These are phyloP conservation scores for Fusarium pseudograminearum DNA, from an alignment of 2,329 filamentous ascomycete species.

Conservation along the genomic window DNA sequence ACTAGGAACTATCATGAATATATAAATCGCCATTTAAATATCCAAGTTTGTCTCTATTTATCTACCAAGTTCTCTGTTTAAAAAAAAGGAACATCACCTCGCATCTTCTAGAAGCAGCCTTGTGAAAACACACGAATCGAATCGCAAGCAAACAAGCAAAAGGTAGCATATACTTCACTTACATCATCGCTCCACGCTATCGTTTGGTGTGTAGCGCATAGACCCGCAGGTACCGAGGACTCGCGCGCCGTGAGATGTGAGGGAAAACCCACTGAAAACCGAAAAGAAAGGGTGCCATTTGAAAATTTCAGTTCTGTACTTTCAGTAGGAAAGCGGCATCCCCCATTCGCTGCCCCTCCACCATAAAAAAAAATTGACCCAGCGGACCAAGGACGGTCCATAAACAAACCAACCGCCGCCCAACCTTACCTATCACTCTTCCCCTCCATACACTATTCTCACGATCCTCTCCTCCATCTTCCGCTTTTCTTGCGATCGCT, in stretches of 20 bases:
- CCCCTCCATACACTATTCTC: slow-evolving; percentile 34
- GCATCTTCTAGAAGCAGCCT: slow-evolving; percentile 35
- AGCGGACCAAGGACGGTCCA: slow-evolving; percentile 24
- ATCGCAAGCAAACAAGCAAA: neutral
- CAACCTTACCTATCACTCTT: slow-evolving; percentile 23
- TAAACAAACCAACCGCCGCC: slow-evolving; percentile 38
- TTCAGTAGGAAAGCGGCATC: slow-evolving; percentile 28
- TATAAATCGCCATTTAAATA: slow-evolving; percentile 2
- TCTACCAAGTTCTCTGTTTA: neutral
- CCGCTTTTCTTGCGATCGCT: slow-evolving; percentile 35
- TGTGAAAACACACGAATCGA: slow-evolving; percentile 3
- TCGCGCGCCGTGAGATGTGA: slow-evolving; percentile 6
- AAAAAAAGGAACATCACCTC: neutral
- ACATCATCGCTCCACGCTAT: slow-evolving; percentile 29
- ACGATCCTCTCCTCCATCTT: slow-evolving; percentile 31
- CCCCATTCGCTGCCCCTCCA: slow-evolving; percentile 36
- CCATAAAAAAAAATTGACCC: slow-evolving; percentile 34
- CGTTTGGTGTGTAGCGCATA: neutral
- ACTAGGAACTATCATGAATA: neutral
- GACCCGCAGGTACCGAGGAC: slow-evolving; percentile 38
- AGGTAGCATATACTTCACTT: slow-evolving; percentile 36
- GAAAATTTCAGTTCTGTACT: slow-evolving; percentile 34
- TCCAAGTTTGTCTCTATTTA: neutral
- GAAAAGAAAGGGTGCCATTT: slow-evolving; percentile 10
- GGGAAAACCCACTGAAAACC: slow-evolving; percentile 28